These are phyloP conservation scores for Pistacia integerrima DNA, from an alignment of 345 rosid genomes.

Conservation along the genomic window DNA sequence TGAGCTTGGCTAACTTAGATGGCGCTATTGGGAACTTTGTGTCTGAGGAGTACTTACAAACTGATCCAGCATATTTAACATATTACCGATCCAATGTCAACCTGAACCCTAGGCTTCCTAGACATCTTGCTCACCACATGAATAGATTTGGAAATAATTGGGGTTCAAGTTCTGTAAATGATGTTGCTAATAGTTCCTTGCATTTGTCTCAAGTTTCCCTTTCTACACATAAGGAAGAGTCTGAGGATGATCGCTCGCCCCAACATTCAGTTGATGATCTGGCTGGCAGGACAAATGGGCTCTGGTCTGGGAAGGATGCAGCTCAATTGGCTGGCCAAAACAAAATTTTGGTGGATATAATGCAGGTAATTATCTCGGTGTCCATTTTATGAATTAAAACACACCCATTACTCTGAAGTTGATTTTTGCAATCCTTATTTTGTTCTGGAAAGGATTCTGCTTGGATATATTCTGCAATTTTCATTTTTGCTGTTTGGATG, in stretches of 20 bases:
- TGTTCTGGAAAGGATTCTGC: neutral
- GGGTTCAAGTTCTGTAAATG: conserved; percentile 33
- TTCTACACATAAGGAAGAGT: conserved; percentile 63
- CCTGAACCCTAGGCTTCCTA: conserved; percentile 44
- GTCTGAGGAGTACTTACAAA: conserved; percentile 30
- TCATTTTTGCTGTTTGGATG: neutral
- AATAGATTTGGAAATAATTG: conserved; percentile 39
- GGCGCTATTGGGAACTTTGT: conserved; percentile 14
- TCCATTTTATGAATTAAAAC: neutral
- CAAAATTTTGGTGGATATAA: conserved; percentile 33
- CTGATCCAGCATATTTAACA: conserved; percentile 32
- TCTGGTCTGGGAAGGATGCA: conserved; percentile 28
- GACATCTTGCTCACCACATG: conserved; percentile 19
- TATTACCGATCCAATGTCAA: conserved; percentile 26
- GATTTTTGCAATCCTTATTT: neutral
- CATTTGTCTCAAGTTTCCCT: conserved; percentile 43
- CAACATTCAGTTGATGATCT: conserved; percentile 26
- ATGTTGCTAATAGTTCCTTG: conserved; percentile 28
- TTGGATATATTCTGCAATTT: conserved; percentile 2
- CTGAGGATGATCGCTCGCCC: conserved; percentile 48
- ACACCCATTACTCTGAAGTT: neutral
- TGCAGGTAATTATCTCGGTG: conserved; percentile 38
- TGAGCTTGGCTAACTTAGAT: conserved; percentile 25
- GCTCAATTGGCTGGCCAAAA: conserved; percentile 26
- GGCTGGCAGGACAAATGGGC: conserved; percentile 25